phyloP scores from a whole-genome alignment of 164 flowering plant genomes.

The Paratinospora sagittata region DNA sequence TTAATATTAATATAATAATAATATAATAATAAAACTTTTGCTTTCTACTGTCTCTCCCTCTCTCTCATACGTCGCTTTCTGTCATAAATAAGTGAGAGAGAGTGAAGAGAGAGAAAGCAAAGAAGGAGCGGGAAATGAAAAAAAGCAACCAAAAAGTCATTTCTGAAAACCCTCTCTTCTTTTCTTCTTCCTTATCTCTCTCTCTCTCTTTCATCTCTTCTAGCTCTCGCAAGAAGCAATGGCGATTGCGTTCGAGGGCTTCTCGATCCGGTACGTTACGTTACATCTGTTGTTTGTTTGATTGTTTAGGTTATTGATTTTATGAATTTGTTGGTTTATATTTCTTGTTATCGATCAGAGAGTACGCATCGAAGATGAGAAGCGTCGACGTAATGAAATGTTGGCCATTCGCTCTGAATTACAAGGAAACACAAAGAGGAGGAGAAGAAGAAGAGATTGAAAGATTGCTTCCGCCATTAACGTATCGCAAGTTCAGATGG shows the following conservation, averaged over 20 bases:
- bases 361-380: conserved; percentile 49
- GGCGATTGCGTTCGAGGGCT: conserved; percentile 36
- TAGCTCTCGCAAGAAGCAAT: conserved; percentile 12
- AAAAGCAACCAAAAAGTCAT: neutral
- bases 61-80: conserved; percentile 2
- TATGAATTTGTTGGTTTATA: neutral
- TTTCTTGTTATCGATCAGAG: conserved; percentile 24
- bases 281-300: neutral
- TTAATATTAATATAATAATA: neutral
- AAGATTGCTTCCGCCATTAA: conserved; percentile 44
- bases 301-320: neutral
- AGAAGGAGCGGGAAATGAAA: conserved; percentile 3
- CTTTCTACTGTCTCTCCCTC: neutral
- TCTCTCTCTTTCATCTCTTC: too few species aligned
- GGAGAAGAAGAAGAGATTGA: conserved; percentile 5
- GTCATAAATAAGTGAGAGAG: conserved; percentile 1
- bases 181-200: neutral
- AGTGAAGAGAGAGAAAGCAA: neutral
- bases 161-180: neutral
- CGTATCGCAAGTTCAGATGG: conserved; percentile 42
- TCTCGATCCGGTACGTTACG: conserved; percentile 53
- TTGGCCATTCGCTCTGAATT: conserved; percentile 47
- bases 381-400: conserved; percentile 37
- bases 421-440: conserved; percentile 4
- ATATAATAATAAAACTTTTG: too few species aligned